These are phyloP conservation scores for Rhodotorula toruloides DNA, from an alignment of 768 basidiomycete genomes.

Conservation along the genomic window DNA sequence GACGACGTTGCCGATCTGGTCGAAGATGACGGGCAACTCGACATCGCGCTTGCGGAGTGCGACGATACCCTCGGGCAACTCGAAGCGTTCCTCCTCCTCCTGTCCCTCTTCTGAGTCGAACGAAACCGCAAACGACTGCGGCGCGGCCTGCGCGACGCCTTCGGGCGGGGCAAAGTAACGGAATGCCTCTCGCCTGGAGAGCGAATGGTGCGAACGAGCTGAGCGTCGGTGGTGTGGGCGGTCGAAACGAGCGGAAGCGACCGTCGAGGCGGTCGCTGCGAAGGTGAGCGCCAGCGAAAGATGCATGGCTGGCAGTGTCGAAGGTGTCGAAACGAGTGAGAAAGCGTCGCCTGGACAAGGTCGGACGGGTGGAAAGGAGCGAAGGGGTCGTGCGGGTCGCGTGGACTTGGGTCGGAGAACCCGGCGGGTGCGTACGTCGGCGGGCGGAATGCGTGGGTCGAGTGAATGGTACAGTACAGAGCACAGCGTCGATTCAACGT, in stretches of 20 bases:
- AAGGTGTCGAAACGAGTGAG: not conserved
- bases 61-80: not conserved
- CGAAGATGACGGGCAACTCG: conserved; percentile 6
- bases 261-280: conserved; percentile 22
- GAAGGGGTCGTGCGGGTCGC: too few species aligned
- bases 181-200: too few species aligned
- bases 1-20: conserved; percentile 12
- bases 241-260: conserved; percentile 26
- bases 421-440: too few species aligned
- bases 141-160: not conserved
- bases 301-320: conserved; percentile 7
- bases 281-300: conserved; percentile 11
- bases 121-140: too few species aligned
- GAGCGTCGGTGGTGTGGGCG: too few species aligned
- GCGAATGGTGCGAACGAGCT: not conserved
- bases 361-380: not conserved
- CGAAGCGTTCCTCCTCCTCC: too few species aligned
- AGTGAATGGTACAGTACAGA: too few species aligned
- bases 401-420: too few species aligned
- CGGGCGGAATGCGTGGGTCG: too few species aligned
- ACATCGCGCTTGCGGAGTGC: conserved; percentile 12
- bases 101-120: too few species aligned
- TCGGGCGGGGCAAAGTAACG: too few species aligned
- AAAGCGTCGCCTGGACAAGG: not conserved
- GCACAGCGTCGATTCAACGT: too few species aligned